A percentile compares a stretch with the other conserved stretches of the same genome.
Conservation (phyloP, 192 early-diverging fungal genomes). For the Geranomyces michiganensis region DNA sequence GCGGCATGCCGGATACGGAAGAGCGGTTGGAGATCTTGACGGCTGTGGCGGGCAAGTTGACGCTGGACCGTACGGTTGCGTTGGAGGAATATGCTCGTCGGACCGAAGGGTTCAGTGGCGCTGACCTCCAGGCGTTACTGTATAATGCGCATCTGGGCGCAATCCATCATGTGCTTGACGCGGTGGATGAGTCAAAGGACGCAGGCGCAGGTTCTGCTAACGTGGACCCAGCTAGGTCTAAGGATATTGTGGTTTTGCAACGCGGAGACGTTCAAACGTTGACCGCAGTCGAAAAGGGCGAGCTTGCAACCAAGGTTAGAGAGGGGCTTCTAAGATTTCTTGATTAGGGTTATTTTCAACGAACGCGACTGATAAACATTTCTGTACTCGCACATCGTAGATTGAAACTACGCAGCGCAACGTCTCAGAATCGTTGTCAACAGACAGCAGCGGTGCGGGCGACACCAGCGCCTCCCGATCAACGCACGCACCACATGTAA, state of each 20-base stretch:
- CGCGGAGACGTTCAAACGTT: conserved; percentile 21
- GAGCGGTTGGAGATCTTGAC: conserved; percentile 86
- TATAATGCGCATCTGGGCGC: conserved; percentile 92
- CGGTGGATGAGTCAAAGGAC: conserved; percentile 8
- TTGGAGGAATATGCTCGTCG: conserved; percentile 62
- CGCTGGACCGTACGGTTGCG: conserved; percentile 64
- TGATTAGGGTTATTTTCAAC: neutral
- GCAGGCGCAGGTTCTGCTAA: neutral
- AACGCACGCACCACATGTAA: neutral
- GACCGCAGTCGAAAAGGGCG: neutral
- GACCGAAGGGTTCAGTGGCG: conserved; percentile 82
- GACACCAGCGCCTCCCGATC: neutral
- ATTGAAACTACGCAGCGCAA: neutral
- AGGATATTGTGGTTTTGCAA: conserved; percentile 32
- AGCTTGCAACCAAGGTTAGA: neutral
- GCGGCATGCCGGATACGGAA: conserved; percentile 73
- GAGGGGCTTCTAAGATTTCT: no score
- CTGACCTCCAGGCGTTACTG: conserved; percentile 91
- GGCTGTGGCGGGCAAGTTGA: conserved; percentile 73
- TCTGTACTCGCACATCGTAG: neutral
- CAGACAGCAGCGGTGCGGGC: neutral
- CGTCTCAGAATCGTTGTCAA: neutral
- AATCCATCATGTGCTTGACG: conserved; percentile 73
- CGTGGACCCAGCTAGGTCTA: neutral
- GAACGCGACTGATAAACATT: neutral